Evolutionary conservation across 202 grass and related monocot species (phyloP).

Genomic region (Setaria italica): DNA sequence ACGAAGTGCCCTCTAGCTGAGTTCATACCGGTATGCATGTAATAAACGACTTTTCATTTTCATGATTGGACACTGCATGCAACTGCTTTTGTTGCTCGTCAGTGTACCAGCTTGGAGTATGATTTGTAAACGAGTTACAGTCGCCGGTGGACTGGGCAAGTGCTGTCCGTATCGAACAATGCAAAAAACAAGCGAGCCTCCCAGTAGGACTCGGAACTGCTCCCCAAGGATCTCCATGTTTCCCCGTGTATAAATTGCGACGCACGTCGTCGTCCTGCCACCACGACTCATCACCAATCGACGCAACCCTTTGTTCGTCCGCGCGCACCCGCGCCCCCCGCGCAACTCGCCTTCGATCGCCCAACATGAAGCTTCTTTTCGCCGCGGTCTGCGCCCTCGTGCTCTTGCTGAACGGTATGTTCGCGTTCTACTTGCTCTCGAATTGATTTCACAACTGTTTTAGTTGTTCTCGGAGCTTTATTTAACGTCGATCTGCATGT

Average conservation of each 20-base stretch:
- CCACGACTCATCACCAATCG: background rate
- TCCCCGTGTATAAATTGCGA: background rate
- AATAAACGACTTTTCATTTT: no score
- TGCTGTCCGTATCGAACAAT: background rate
- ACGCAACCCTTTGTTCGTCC: no score
- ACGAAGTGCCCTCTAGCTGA: no score
- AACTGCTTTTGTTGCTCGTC: background rate
- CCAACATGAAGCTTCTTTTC: constrained; percentile 6
- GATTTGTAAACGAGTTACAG: background rate
- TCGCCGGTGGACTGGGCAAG: background rate
- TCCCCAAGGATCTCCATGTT: background rate
- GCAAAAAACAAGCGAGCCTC: background rate
- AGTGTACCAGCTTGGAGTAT: background rate
- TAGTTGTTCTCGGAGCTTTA: background rate
- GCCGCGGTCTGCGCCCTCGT: background rate
- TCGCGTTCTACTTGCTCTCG: background rate
- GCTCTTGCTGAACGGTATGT: background rate
- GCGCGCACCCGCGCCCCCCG: no score
- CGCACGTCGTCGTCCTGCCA: background rate
- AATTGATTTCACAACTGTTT: background rate
- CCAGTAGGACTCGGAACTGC: background rate
- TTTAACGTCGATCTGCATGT: background rate
- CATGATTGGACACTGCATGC: no score
- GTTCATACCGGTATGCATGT: no score
- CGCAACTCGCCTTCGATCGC: background rate